These are phyloP conservation scores for Sphagnum magellanicum DNA, from an alignment of 228 moss, liverwort and hornwort species.

Conservation along the genomic window DNA sequence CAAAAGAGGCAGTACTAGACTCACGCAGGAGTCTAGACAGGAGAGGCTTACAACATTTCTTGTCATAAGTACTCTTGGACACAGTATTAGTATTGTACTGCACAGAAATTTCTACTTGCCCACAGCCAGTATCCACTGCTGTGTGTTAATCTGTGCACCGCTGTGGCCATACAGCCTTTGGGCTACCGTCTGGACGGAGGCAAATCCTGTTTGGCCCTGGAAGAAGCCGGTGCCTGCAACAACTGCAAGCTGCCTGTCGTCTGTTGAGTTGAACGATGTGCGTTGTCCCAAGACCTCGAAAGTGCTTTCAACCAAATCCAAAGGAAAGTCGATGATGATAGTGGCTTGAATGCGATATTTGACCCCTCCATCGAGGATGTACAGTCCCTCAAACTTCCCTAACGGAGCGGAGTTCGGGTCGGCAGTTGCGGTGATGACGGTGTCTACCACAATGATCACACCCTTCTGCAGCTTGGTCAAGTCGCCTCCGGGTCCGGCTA, in stretches of 20 bases:
- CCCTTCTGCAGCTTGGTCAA: background rate
- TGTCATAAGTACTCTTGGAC: too few relatives aligned
- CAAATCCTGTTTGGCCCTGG: slow-evolving; percentile 6
- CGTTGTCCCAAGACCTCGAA: slow-evolving; percentile 13
- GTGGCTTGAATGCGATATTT: slow-evolving; percentile 6
- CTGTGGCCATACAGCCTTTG: slow-evolving; percentile 6
- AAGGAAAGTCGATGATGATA: slow-evolving; percentile 11
- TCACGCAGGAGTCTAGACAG: too few relatives aligned
- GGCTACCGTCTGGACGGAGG: background rate
- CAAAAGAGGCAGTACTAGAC: too few relatives aligned
- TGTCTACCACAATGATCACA: background rate
- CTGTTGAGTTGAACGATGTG: slow-evolving; percentile 6
- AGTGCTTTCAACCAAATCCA: slow-evolving; percentile 14
- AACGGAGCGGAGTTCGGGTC: slow-evolving; percentile 1
- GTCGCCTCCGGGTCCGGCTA: slow-evolving; percentile 8
- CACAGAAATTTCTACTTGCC: slow-evolving; percentile 2
- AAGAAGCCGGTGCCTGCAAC: slow-evolving; percentile 7
- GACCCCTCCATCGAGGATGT: slow-evolving; percentile 2
- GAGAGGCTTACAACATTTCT: too few relatives aligned
- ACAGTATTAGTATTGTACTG: too few relatives aligned
- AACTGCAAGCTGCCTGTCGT: slow-evolving; percentile 8
- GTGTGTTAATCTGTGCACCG: slow-evolving; percentile 3
- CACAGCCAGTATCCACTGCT: slow-evolving; percentile 9
- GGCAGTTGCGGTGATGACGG: slow-evolving; percentile 3
- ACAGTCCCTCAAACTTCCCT: slow-evolving; percentile 8